phyloP scores from a whole-genome alignment of 179 eudicot genomes.

The Patellifolia procumbens region DNA sequence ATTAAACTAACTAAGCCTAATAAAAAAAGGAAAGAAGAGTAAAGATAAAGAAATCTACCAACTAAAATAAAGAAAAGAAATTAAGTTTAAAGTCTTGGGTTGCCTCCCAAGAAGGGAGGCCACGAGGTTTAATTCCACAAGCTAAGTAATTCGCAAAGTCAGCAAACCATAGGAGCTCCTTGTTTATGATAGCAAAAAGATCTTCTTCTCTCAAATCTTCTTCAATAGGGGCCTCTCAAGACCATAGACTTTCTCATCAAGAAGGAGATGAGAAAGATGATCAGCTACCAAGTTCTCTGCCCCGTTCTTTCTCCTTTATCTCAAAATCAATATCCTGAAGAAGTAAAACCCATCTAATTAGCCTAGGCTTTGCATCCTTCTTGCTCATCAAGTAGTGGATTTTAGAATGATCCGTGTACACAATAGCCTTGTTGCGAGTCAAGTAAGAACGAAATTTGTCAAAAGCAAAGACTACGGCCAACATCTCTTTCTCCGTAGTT shows the following conservation, averaged over 20 bases:
- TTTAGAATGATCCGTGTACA: neutral
- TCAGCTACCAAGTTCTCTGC: neutral
- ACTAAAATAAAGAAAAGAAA: too few relatives aligned
- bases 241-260: too few relatives aligned
- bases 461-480: neutral
- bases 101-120: neutral
- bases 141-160: conserved; percentile 5
- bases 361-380: neutral
- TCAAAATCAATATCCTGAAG: neutral
- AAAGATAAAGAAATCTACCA: too few relatives aligned
- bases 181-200: neutral
- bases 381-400: neutral
- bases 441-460: neutral
- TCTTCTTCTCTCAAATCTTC: neutral
- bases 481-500: neutral
- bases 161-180: neutral
- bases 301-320: neutral
- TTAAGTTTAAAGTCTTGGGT: too few relatives aligned
- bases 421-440: neutral
- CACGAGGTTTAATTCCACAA: neutral
- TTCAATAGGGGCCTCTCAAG: neutral
- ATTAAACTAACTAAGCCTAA: too few relatives aligned
- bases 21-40: too few relatives aligned
- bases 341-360: neutral
- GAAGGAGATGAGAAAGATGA: neutral